Evolutionary conservation across 2,329 filamentous ascomycete species (phyloP), one percentile per base, ranked within the genome.

Genomic region (Aspergillus quadricinctus): DNA sequence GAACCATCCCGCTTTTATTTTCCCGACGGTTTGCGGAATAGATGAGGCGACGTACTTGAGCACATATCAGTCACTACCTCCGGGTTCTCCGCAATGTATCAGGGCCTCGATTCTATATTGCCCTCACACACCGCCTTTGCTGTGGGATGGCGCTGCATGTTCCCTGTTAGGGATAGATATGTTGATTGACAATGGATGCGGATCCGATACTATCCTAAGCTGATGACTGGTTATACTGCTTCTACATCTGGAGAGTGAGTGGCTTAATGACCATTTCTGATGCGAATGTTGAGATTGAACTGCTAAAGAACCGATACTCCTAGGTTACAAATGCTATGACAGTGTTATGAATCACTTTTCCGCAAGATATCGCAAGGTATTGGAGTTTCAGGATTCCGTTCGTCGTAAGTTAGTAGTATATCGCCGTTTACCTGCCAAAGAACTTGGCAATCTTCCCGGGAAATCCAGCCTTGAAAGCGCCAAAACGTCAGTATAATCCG

Each of bases 1-100:
- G 84, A 73, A 94, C 78, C 78, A 80, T 80, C 54, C 60, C 67
- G 63, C 55, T 37, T 35, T 25, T 59, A 54, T 54, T 58, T 48
- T 52, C 21, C 21, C 19, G 21, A 6, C 41, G 41, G 11, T 46
- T 25, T 46, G 59, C 57, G 37, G 48, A 49, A 41, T 61, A 28
- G 62, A 57, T 61, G 53, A 58, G 53, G 52, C 54, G 57, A 62
- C 58, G 60, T 61, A 54, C 58, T 56, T 14, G 21, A 46, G 53
- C 50, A 49, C 57, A 51, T 59, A 50, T 57, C 41, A 46, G 49
- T 56, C 45, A 49, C 53, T 49, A 4, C 43, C 25, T 52, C 23
- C 7, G 52, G 55, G 53, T 58, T 66, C 67, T 68, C 67, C 67
- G 66, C 60, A 52, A 49, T 50, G 58, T 49, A 63, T 66, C 60